Base-by-base conservation (phyloP, 495 filamentous ascomycete species). In the Opeltia flavorubescens region DNA sequence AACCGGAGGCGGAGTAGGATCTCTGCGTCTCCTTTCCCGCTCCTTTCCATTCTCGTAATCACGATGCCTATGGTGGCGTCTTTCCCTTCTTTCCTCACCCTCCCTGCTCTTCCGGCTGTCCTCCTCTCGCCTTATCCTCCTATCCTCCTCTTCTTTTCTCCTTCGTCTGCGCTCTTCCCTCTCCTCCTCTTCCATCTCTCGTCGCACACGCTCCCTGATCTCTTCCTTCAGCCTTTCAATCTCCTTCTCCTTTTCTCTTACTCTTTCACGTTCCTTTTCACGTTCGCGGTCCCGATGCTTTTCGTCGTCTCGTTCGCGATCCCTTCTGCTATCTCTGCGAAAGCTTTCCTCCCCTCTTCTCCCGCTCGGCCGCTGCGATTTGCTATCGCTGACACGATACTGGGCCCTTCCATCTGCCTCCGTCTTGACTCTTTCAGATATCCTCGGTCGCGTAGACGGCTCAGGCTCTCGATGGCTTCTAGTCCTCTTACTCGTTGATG, bases 201-300 rank as follows among this genome's bases (percentile, higher is more conserved):
- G 18, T 28, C 51, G 18, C 21, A 50, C 54, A 6, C 42, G 46
- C 27, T 44, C 36, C 30, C 43, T 48, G 27, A 48, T 50, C n/a
- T 57, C 50, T 12, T 53, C 48, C 25, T 49, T 41, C 20, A 45
- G 41, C 1, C 26, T 46, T 25, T 50, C 44, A 39, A n/a, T 48
- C 23, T 51, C 45, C 51, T 46, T 44, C 47, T 35, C 47, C 43
- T 40, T 28, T 45, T 31, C 43, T 51, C 54, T 31, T 40, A 31
- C 28, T 43, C 45, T 43, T 27, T 43, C 47, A 42, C 25, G 33
- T 24, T 45, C 26, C 53, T 41, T 27, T 29, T 44, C 38, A 48
- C 44, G 29, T 21, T 50, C 54, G 23, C 45, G 49, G 17, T 54
- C 51, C 63, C 55, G 55, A 61, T 69, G 63, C 59, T 67, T 46